phyloP scores from a whole-genome alignment of 1,139 yeast species.

The Debaryomyces nepalensis region DNA sequence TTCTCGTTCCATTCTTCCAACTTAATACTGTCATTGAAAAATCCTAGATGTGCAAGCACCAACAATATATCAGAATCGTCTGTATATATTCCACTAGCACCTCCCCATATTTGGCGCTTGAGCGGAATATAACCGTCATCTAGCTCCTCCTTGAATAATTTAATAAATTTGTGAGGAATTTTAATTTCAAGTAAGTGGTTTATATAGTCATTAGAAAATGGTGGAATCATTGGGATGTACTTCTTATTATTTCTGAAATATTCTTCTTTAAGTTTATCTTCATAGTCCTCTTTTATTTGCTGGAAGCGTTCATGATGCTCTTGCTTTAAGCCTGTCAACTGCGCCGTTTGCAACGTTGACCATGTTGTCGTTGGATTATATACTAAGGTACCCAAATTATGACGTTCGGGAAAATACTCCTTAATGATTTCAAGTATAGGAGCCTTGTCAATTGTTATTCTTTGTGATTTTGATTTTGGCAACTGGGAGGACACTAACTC shows the following conservation, averaged over 20 bases:
- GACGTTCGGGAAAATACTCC: constrained; percentile 51
- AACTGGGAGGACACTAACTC: constrained; percentile 8
- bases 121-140: constrained; percentile 37
- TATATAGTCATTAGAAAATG: constrained; percentile 56
- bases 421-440: constrained; percentile 52
- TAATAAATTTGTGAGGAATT: constrained; percentile 54
- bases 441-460: constrained; percentile 38
- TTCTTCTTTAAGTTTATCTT: constrained; percentile 28
- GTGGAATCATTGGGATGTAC: constrained; percentile 49
- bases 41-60: constrained; percentile 75
- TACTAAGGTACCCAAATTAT: constrained; percentile 61
- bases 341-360: constrained; percentile 43
- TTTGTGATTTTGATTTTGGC: constrained; percentile 19
- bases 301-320: constrained; percentile 38
- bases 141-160: constrained; percentile 30
- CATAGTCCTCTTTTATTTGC: constrained; percentile 34
- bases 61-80: constrained; percentile 89
- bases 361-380: constrained; percentile 62
- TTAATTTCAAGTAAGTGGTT: constrained; percentile 67
- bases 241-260: constrained; percentile 21
- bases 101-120: constrained; percentile 83
- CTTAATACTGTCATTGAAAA: constrained; percentile 41
- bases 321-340: constrained; percentile 41
- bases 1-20: constrained; percentile 40
- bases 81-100: constrained; percentile 75